Percentiles rank a stretch among this genome's conserved stretches.
These are phyloP conservation scores for Fusarium acutatum DNA, from an alignment of 2,329 filamentous ascomycete species.

Conservation along the genomic window DNA sequence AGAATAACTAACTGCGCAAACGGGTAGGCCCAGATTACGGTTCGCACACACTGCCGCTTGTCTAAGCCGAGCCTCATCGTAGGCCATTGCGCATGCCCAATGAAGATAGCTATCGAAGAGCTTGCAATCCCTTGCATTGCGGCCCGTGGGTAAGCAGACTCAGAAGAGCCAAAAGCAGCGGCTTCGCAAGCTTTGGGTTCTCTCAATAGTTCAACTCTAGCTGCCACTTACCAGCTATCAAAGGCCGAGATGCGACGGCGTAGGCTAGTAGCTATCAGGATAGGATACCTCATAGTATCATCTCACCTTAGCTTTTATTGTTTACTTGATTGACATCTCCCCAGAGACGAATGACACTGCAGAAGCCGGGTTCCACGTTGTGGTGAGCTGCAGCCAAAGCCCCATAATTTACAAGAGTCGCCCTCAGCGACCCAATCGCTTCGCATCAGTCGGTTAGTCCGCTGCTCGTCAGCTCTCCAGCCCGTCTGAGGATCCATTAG, in stretches of 20 bases:
- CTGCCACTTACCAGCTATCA: conserved; percentile 13
- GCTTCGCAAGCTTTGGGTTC: background rate
- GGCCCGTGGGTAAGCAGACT: background rate
- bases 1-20: conserved; percentile 5
- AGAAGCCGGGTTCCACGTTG: conserved; percentile 27
- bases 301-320: conserved; percentile 14
- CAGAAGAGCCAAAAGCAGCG: background rate
- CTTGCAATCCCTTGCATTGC: conserved; percentile 5
- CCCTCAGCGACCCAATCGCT: conserved; percentile 36
- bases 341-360: conserved; percentile 35
- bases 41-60: conserved; percentile 15
- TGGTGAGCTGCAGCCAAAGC: conserved; percentile 32
- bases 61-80: conserved; percentile 32
- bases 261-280: background rate
- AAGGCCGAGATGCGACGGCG: conserved; percentile 2
- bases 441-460: conserved; percentile 29
- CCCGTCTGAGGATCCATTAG: conserved; percentile 25
- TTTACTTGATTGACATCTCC: conserved; percentile 29
- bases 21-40: background rate
- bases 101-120: background rate
- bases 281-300: background rate
- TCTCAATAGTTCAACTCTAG: background rate
- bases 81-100: background rate
- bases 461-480: conserved; percentile 33
- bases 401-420: conserved; percentile 39